Base-by-base conservation (phyloP, 768 basidiomycete genomes). In the Lentinula sp. region DNA sequence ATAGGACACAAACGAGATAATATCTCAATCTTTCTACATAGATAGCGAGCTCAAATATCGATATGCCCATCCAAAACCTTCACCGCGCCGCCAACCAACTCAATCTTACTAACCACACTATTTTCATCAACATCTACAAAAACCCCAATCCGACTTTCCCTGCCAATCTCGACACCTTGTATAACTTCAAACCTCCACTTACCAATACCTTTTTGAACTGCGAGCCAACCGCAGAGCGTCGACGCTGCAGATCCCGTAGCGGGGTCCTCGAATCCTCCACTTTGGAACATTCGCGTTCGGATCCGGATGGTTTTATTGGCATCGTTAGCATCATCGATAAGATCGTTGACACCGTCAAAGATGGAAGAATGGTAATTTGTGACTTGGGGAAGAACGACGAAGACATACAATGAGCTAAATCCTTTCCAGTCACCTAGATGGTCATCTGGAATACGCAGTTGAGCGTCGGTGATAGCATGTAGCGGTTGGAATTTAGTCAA, bases 161-260 rank as follows among this genome's bases (percentile, higher is more conserved):
- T 65, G 2, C 79, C 79, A 71, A 81, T 79, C 63, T 81, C 79
- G 1, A 79, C 74, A 0, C 80, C 79, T 61, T 80, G 80, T 7
- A 75, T 60, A 58, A 81, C 71, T 7, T 74, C 65, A 51, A 78
- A 67, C 57, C 48, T 66, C 68, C 75, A 77, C n/a, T 46, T 68
- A 1, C 78, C 77, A 5, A 64, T 64, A 1, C 77, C 77, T 28
- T 71, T 75, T 49, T 67, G 68, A 61, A 65, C 66, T 6, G 69
- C 78, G 35, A 80, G 67, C 69, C 72, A 78, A 39, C 77, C 78
- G 7, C 67, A 73, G 11, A 81, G 69, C 35, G 79, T 76, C 35
- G 75, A 75, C 10, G 78, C 78, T 8, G 79, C 80, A 0, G 77
- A 77, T 1, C 80, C 79, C 28, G 79, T 80, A 4, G 78, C 80